phyloP scores from a whole-genome alignment of 140 eudicot species.

The Anethum foeniculum region DNA sequence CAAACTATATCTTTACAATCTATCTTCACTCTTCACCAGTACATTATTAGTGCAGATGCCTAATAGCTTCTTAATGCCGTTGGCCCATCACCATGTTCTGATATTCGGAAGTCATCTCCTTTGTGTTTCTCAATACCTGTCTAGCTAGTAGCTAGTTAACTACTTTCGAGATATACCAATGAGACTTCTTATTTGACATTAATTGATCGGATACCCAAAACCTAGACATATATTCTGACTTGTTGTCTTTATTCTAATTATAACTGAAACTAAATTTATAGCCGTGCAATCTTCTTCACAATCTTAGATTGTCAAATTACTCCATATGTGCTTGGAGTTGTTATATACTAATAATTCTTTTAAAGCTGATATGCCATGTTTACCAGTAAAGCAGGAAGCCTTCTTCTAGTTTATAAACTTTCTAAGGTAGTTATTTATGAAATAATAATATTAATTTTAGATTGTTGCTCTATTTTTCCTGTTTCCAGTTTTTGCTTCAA shows the following conservation, averaged over 20 bases:
- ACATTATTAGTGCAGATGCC: no score
- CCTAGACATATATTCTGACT: not conserved
- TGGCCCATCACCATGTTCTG: not conserved
- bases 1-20: no score
- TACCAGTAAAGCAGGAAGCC: not conserved
- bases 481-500: not conserved
- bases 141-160: not conserved
- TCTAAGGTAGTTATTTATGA: not conserved
- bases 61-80: no score
- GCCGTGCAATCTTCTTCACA: not conserved
- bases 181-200: not conserved
- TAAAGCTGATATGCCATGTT: not conserved
- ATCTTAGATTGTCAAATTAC: not conserved
- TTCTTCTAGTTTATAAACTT: not conserved
- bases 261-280: not conserved
- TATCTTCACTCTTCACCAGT: no score
- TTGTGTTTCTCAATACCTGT: not conserved
- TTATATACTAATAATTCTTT: not conserved
- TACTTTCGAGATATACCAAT: no score
- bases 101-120: not conserved
- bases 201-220: not conserved
- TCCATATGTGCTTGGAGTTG: not conserved
- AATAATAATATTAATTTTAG: not conserved
- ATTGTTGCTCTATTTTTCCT: not conserved
- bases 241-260: not conserved